Evolutionary conservation across 768 basidiomycete species (phyloP), one percentile per base, ranked within the genome.

Genomic region (Suillus luteus): DNA sequence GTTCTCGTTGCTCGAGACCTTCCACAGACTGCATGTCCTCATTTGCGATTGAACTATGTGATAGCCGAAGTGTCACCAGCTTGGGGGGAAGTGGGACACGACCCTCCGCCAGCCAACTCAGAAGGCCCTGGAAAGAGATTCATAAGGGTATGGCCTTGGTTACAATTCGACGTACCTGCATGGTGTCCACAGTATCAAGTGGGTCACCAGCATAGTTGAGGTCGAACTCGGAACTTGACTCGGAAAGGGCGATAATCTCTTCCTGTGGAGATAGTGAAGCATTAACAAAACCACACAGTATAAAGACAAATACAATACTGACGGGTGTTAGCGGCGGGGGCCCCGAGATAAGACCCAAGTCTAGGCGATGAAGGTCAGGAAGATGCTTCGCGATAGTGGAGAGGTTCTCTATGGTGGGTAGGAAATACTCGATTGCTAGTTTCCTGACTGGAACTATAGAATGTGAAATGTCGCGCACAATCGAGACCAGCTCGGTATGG

Each of bases 81-180:
- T 58, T 41, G 24, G 40, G 57, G 17, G 57, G 57, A 41, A 58
- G 57, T 41, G 40, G 15, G 10, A 40, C 57, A 58, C 17, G 57
- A 27, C 57, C 57, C 6, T 40, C 40, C 12, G 40, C 40, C 3
- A 58, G 17, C 24, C 57, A 40, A 41, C 24, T 27, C 17, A 58
- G 57, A 41, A 58, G 40, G 11, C 40, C 38, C 57, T 58, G 24
- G 2, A 41, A 43, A 27, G 24, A 27, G 5, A 19, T 43, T 31
- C 24, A 10, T 41, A 11, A 41, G 17, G 17, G 40, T 6, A 58
- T 27, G 17, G 17, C 10, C 11, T 17, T 19, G 17, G 17, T 19
- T 31, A 17, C 24, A 6, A 31, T 41, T 58, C 17, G 17, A 31
- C 57, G 41, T 27, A 58, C 57, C 40, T 37, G 10, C 5, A 41